Evolutionary conservation across 306 rosid species (phyloP).

Genomic region (Trifolium repens): DNA sequence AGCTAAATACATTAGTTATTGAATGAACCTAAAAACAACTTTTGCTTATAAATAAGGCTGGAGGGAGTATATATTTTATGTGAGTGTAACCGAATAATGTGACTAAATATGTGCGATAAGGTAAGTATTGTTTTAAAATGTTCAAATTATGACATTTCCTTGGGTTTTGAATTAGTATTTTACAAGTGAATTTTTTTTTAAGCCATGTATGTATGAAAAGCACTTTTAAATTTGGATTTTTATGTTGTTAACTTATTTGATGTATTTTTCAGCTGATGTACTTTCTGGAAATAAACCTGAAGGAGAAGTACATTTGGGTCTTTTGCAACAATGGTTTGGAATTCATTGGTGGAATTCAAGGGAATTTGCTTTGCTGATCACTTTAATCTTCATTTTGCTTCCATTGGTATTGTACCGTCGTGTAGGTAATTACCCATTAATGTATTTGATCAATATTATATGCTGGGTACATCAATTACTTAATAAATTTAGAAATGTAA

Average conservation of each 20-base stretch:
- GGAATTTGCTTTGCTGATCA: conserved; percentile 64
- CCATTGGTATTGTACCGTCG: conserved; percentile 76
- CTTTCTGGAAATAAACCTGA: conserved; percentile 63
- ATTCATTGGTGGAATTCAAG: conserved; percentile 90
- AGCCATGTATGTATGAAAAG: neutral
- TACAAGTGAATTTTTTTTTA: neutral
- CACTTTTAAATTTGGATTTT: neutral
- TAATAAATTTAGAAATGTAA: no score
- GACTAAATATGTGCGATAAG: no score
- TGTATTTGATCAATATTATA: neutral
- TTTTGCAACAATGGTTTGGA: conserved; percentile 92
- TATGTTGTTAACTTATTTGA: neutral
- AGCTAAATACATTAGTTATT: no score
- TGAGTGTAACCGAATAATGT: no score
- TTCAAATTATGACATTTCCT: neutral
- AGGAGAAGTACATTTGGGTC: conserved; percentile 73
- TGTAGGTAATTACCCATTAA: conserved; percentile 51
- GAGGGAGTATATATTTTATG: no score
- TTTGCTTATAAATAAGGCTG: no score
- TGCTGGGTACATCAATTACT: no score
- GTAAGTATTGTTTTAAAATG: neutral
- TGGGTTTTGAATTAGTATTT: neutral
- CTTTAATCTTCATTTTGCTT: conserved; percentile 59
- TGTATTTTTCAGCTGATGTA: conserved; percentile 69
- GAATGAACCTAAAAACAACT: no score